A percentile compares a stretch with the other conserved stretches of the same genome.
Conservation (phyloP, 129 eudicot species). For the Scalesia atractyloides region DNA sequence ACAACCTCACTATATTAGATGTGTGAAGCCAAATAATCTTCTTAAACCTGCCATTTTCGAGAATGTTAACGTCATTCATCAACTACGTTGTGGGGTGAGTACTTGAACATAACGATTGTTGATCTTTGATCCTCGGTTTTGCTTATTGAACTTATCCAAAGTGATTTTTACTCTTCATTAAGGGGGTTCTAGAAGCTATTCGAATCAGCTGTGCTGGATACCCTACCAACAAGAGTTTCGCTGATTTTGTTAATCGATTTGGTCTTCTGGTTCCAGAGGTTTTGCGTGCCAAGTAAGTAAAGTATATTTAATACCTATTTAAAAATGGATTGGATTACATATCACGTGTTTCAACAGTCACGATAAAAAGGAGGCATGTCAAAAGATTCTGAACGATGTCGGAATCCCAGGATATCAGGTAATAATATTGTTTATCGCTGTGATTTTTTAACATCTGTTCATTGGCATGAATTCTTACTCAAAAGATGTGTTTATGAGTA, state of each 20-base stretch:
- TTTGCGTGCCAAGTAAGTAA: slow-evolving; percentile 70
- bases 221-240: slow-evolving; percentile 83
- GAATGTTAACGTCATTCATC: slow-evolving; percentile 86
- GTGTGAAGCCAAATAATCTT: slow-evolving; percentile 90
- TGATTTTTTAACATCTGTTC: slow-evolving; percentile 11
- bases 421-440: slow-evolving; percentile 12
- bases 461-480: slow-evolving; percentile 25
- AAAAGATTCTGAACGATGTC: slow-evolving; percentile 67
- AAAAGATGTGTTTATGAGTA: slow-evolving; percentile 28
- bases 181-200: slow-evolving; percentile 99
- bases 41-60: slow-evolving; percentile 89
- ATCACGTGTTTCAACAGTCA: slow-evolving; percentile 47
- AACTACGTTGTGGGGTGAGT: slow-evolving; percentile 99
- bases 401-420: slow-evolving; percentile 81
- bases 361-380: slow-evolving; percentile 73
- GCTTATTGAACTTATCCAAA: slow-evolving; percentile 10
- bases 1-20: slow-evolving; percentile 91
- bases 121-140: background rate
- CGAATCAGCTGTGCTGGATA: slow-evolving; percentile 98
- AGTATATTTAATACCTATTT: background rate
- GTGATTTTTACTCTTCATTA: slow-evolving; percentile 28
- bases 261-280: slow-evolving; percentile 86
- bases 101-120: slow-evolving; percentile 12
- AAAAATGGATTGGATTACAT: slow-evolving; percentile 16
- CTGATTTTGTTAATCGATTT: slow-evolving; percentile 81